A percentile compares a stretch with the other conserved stretches of the same genome.
Conservation (phyloP, 2,329 filamentous ascomycete species). For the Fusarium subglutinans region DNA sequence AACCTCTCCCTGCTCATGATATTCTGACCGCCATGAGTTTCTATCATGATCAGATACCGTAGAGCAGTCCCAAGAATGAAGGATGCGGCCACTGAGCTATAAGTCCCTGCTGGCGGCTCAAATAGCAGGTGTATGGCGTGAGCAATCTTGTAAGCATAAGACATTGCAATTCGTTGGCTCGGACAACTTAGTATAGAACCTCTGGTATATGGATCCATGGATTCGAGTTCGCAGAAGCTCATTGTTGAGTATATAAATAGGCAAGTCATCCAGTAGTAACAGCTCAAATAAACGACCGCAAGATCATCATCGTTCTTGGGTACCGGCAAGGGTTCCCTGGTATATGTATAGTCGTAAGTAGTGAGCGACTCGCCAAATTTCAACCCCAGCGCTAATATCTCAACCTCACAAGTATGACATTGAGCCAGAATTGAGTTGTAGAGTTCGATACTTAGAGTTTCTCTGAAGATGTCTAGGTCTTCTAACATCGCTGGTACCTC, state of each 20-base stretch:
- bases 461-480: background rate
- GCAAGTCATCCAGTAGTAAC: conserved; percentile 20
- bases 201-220: fast-evolving
- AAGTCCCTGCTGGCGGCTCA: background rate
- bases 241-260: conserved; percentile 6
- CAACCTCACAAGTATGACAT: background rate
- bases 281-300: conserved; percentile 1
- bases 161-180: background rate
- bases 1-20: conserved; percentile 3
- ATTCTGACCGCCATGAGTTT: background rate
- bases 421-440: fast-evolving
- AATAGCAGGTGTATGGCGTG: conserved; percentile 8
- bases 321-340: background rate
- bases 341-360: conserved; percentile 4
- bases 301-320: background rate
- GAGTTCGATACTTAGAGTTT: background rate
- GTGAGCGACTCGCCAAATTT: background rate
- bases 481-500: background rate
- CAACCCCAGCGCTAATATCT: background rate
- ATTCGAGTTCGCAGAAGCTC: conserved; percentile 10
- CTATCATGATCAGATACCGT: conserved; percentile 13
- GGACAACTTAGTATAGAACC: background rate
- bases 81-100: background rate
- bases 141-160: background rate
- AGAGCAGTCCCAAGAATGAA: conserved; percentile 11